These are phyloP conservation scores for Malania oleifera DNA, from an alignment of 164 flowering plant species.

Conservation along the genomic window DNA sequence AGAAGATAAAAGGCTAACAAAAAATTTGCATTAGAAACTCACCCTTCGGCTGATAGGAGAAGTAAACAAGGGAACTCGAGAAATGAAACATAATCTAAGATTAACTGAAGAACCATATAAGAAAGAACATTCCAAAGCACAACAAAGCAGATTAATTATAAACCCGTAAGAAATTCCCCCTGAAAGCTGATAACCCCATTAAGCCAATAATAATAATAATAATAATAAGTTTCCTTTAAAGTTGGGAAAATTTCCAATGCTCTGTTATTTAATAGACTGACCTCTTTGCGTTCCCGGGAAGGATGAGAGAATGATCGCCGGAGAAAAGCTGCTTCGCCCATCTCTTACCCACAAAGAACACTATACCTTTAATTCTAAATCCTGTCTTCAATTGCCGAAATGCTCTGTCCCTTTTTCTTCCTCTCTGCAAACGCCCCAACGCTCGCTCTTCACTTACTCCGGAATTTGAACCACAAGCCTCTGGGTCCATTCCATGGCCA, in stretches of 20 bases:
- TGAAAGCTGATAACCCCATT: neutral
- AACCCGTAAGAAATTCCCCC: conserved; percentile 7
- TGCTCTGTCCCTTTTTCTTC: no score
- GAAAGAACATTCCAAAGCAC: no score
- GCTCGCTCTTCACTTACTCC: conserved; percentile 2
- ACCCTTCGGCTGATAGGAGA: no score
- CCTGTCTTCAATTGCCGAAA: neutral
- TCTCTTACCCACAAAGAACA: conserved; percentile 8
- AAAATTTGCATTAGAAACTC: no score
- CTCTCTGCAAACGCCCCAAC: neutral
- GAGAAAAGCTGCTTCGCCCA: conserved; percentile 64
- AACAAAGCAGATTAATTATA: neutral
- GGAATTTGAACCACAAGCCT: conserved; percentile 1
- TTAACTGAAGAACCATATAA: no score
- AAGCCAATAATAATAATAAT: neutral
- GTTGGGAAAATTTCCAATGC: neutral
- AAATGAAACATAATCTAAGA: no score
- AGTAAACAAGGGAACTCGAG: no score
- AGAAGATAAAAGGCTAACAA: no score
- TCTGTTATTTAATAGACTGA: conserved; percentile 3
- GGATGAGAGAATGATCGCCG: conserved; percentile 48
- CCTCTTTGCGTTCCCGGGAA: conserved; percentile 34
- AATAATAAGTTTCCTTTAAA: no score
- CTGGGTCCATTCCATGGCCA: neutral
- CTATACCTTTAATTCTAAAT: neutral